Conservation (phyloP, 306 rosid species). For the Inga laurina region DNA sequence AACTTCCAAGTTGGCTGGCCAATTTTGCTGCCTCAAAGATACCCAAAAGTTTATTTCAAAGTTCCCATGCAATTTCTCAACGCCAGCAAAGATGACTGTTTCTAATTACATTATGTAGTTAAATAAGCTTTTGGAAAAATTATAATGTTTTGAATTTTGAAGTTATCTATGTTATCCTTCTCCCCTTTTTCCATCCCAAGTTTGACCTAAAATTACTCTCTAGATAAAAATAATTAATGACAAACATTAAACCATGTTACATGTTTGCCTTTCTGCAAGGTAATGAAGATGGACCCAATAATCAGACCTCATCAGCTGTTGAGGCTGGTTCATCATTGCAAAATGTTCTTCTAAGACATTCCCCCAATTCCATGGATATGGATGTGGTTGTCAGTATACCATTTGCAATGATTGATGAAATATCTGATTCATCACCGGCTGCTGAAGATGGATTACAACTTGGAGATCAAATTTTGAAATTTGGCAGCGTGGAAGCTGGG, state of each 20-base stretch:
- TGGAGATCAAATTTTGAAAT: conserved; percentile 88
- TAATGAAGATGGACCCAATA: conserved; percentile 46
- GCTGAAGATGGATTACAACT: conserved; percentile 90
- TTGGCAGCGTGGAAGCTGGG: conserved; percentile 83
- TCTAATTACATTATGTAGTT: conserved; percentile 16
- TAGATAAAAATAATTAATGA: not conserved
- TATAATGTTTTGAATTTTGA: not conserved
- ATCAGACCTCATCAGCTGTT: conserved; percentile 41
- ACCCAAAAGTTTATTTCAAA: not conserved
- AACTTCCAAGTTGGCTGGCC: not conserved
- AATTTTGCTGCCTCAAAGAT: not conserved
- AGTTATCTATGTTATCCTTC: not conserved
- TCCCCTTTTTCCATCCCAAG: not conserved
- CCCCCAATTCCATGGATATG: conserved; percentile 52
- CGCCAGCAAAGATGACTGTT: not conserved
- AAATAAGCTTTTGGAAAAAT: conserved; percentile 12
- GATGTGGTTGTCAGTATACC: conserved; percentile 63
- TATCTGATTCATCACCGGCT: conserved; percentile 84
- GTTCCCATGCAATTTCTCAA: not conserved
- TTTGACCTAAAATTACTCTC: conserved; percentile 14
- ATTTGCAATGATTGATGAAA: conserved; percentile 89
- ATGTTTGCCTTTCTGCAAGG: conserved; percentile 36
- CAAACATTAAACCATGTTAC: conserved; percentile 15
- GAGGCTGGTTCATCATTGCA: conserved; percentile 39
- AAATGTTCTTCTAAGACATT: conserved; percentile 43